phyloP scores from a whole-genome alignment of 345 rosid genomes.

The Aethionema arabicum region DNA sequence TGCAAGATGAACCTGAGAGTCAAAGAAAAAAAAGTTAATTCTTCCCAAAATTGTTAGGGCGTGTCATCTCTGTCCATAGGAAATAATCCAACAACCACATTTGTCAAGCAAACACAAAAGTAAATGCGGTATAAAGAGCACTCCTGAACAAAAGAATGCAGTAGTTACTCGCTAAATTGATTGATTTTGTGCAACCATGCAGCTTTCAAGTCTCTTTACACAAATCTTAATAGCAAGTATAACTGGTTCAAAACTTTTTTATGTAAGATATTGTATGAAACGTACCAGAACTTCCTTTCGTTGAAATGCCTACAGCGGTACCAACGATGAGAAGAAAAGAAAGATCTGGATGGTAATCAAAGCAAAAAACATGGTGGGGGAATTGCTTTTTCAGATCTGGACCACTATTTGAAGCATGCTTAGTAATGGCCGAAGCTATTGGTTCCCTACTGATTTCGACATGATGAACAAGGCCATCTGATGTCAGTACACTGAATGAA shows the following conservation, averaged over 20 bases:
- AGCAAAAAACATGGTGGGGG: conserved; percentile 68
- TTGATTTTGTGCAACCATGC: background rate
- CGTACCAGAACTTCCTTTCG: conserved; percentile 59
- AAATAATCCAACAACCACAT: conserved; percentile 12
- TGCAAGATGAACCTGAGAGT: conserved; percentile 55
- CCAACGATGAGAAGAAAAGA: conserved; percentile 66
- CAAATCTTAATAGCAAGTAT: conserved; percentile 11
- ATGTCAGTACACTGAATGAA: conserved; percentile 57
- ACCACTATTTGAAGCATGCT: conserved; percentile 38
- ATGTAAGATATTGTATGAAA: conserved; percentile 28
- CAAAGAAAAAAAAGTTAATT: conserved; percentile 22
- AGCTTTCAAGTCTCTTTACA: conserved; percentile 15
- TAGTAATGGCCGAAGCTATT: conserved; percentile 54
- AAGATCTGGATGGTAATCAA: conserved; percentile 61
- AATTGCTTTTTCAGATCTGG: conserved; percentile 50
- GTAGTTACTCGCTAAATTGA: conserved; percentile 1
- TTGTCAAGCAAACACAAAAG: conserved; percentile 11
- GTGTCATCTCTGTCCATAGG: conserved; percentile 4
- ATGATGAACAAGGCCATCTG: conserved; percentile 70
- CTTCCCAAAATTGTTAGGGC: background rate
- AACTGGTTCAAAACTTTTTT: conserved; percentile 5
- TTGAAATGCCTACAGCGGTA: conserved; percentile 43
- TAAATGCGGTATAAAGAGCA: background rate
- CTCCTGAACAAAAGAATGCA: background rate
- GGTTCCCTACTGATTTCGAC: conserved; percentile 72